Evolutionary conservation across 768 basidiomycete genomes (phyloP).

Genomic region (Phanerochaete carnosa): DNA sequence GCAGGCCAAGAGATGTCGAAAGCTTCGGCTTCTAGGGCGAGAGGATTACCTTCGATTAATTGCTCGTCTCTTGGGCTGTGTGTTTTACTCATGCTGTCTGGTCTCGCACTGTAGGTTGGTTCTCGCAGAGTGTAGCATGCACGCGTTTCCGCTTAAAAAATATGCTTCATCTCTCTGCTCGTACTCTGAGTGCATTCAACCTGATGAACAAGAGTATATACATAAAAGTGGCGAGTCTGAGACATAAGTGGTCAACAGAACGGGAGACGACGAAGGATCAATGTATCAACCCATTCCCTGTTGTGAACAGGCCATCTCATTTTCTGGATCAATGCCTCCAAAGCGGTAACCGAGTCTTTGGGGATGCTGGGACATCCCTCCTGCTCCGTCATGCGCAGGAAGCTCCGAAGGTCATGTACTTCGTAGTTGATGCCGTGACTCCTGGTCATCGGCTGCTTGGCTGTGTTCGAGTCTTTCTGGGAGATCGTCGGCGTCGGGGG

Average conservation of each 20-base stretch:
- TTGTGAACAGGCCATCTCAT: neutral
- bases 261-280: too few relatives aligned
- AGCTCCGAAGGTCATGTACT: conserved; percentile 15
- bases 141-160: neutral
- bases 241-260: too few relatives aligned
- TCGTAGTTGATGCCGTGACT: neutral
- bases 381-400: conserved; percentile 20
- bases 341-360: conserved; percentile 14
- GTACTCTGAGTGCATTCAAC: too few relatives aligned
- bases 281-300: too few relatives aligned
- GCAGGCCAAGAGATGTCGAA: conserved; percentile 63
- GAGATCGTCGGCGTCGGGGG: neutral
- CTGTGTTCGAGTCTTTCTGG: neutral
- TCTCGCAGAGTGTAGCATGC: conserved; percentile 1
- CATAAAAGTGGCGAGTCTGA: too few relatives aligned
- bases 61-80: neutral
- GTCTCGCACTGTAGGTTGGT: neutral
- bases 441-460: neutral
- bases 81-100: neutral
- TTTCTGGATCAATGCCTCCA: conserved; percentile 3
- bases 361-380: conserved; percentile 22
- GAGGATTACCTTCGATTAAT: conserved; percentile 55
- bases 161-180: neutral
- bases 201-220: too few relatives aligned
- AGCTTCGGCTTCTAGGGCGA: conserved; percentile 64